Evolutionary conservation across 1,139 yeast genomes (phyloP).

Genomic region (Pichia sp.): DNA sequence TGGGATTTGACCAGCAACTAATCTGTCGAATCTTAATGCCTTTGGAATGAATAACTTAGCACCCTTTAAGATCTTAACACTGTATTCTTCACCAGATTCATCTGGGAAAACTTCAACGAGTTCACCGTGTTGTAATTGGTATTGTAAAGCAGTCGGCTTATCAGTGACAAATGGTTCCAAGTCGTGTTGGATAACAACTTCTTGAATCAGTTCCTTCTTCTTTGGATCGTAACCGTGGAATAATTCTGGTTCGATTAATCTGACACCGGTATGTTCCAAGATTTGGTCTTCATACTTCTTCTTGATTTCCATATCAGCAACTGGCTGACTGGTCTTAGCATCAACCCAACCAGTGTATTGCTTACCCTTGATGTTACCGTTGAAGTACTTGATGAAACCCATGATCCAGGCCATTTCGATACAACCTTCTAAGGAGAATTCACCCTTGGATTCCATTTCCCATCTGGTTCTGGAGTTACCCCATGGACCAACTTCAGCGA

Average conservation of each 20-base stretch:
- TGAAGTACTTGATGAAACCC: slow-evolving; percentile 90
- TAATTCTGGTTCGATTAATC: slow-evolving; percentile 94
- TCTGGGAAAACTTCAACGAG: slow-evolving; percentile 82
- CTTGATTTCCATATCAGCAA: slow-evolving; percentile 93
- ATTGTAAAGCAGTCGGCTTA: slow-evolving; percentile 93
- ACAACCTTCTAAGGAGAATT: slow-evolving; percentile 97
- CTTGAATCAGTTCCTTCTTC: slow-evolving; percentile 90
- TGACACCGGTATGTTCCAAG: slow-evolving; percentile 92
- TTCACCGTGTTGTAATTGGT: slow-evolving; percentile 91
- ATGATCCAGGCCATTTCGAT: slow-evolving; percentile 99
- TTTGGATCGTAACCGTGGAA: slow-evolving; percentile 93
- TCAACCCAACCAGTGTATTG: slow-evolving; percentile 97
- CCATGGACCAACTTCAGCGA: slow-evolving; percentile 99
- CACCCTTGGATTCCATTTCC: slow-evolving; percentile 98
- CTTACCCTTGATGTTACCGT: slow-evolving; percentile 88
- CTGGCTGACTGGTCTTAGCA: slow-evolving; percentile 88
- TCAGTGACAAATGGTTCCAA: slow-evolving; percentile 95
- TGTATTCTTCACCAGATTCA: slow-evolving; percentile 87
- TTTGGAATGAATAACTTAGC: slow-evolving; percentile 91
- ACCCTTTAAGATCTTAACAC: slow-evolving; percentile 89
- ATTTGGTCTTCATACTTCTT: slow-evolving; percentile 85
- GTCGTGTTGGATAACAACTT: slow-evolving; percentile 93
- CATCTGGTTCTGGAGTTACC: slow-evolving; percentile 99
- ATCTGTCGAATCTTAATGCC: slow-evolving; percentile 92
- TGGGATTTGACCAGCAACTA: slow-evolving; percentile 99